A percentile compares a stretch with the other conserved stretches of the same genome.
These are phyloP conservation scores for Kockovaella imperatae DNA, from an alignment of 768 basidiomycete genomes.

Conservation along the genomic window DNA sequence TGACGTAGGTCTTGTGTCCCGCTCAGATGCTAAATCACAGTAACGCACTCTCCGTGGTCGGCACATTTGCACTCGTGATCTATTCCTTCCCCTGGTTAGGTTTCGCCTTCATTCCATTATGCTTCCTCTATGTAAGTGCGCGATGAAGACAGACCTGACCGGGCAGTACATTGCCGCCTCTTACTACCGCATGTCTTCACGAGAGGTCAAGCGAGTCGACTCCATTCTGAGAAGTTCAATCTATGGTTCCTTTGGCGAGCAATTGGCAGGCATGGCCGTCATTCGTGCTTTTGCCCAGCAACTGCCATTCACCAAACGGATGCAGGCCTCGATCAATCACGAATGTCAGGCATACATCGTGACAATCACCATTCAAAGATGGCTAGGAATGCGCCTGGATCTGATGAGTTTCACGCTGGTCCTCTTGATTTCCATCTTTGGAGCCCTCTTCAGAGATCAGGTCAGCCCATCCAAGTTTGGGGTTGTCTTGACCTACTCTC, in stretches of 20 bases:
- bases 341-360: constrained; percentile 21
- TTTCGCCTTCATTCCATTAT: constrained; percentile 30
- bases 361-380: constrained; percentile 39
- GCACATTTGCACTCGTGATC: constrained; percentile 31
- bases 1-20: constrained; percentile 3
- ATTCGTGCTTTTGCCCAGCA: constrained; percentile 31
- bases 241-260: constrained; percentile 26
- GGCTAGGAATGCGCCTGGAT: constrained; percentile 60
- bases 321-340: constrained; percentile 20
- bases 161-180: constrained; percentile 20
- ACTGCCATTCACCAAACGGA: constrained; percentile 8
- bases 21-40: constrained; percentile 12
- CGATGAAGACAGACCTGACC: neutral
- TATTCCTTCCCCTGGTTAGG: constrained; percentile 37
- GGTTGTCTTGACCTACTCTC: constrained; percentile 55
- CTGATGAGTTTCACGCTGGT: constrained; percentile 62
- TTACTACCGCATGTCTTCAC: constrained; percentile 26
- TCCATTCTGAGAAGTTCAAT: constrained; percentile 17
- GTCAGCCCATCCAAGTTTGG: constrained; percentile 59
- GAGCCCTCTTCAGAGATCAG: constrained; percentile 54
- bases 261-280: constrained; percentile 23
- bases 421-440: constrained; percentile 59
- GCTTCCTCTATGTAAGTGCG: constrained; percentile 17
- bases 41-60: constrained; percentile 23
- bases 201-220: constrained; percentile 34